Evolutionary conservation across 306 rosid genomes (phyloP), one percentile per base, ranked within the genome.

Genomic region (Vicia sativa): DNA sequence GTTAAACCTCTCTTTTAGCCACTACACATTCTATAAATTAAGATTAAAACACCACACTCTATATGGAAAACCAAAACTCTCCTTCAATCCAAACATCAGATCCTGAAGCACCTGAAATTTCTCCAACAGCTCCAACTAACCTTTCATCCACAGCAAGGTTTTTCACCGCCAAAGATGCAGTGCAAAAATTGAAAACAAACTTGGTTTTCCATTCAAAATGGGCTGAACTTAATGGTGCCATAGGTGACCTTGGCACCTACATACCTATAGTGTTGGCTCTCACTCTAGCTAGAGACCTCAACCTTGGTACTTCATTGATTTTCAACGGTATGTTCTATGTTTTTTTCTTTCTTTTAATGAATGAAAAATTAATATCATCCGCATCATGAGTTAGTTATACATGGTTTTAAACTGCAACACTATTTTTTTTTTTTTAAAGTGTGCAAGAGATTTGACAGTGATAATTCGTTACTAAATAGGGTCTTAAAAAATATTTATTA

Each of bases 211-310:
- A 2, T 62, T 62, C 67, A 39, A 62, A 62, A 62, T 62, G 67
- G 67, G 52, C 52, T 62, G 67, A 62, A 62, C 35, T 62, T 1
- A 62, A 62, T 41, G 67, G 67, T 62, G 67, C 67, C 23, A 62
- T 62, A 37, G 67, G 67, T 41, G 67, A 62, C 52, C 67, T 62
- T 62, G 67, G 67, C 37, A 62, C 67, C 7, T 62, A 62, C 42
- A 62, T 62, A 62, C 67, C 67, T 18, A 62, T 62, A 10, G 12
- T 62, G 12, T 26, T 62, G 11, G 67, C 67, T 39, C 50, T 62
- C 11, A 62, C 67, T n/a, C 52, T 62, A 8, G 50, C 67, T n/a
- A 62, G 12, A 3, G 67, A 61, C 16, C 67, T 61, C 49, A 61
- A 61, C 49, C 49, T 61, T 61, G 67, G 67, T 0, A 62, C 67